Evolutionary conservation across 75 land plant genomes (phyloP).

Genomic region (Gnetum montanum): DNA sequence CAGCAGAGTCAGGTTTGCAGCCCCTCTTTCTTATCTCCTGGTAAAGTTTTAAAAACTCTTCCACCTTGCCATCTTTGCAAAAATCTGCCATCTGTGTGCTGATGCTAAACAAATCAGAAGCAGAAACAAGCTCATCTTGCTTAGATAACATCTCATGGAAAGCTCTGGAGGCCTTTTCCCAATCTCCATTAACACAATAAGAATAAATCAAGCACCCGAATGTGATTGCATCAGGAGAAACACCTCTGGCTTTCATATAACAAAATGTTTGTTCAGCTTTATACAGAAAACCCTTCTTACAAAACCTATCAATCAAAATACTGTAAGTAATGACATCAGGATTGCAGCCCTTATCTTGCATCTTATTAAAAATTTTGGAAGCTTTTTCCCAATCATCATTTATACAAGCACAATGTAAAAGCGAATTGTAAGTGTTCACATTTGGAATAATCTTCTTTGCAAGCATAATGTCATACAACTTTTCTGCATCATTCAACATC

Average conservation of each 20-base stretch:
- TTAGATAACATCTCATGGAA: no score
- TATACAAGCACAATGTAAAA: slow-evolving; percentile 10
- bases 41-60: no score
- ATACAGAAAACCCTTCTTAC: background rate
- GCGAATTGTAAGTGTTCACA: slow-evolving; percentile 11
- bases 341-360: background rate
- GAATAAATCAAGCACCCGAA: slow-evolving; percentile 8
- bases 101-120: no score
- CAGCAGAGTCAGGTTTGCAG: no score
- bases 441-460: background rate
- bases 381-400: slow-evolving; percentile 8
- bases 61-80: no score
- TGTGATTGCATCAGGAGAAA: slow-evolving; percentile 1
- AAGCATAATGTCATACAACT: background rate
- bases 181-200: slow-evolving; percentile 1
- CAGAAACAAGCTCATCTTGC: no score
- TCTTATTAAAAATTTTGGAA: background rate
- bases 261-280: no score
- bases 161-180: slow-evolving; percentile 10
- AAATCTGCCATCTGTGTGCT: no score
- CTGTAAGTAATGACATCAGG: background rate
- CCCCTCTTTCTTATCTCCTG: no score
- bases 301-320: background rate
- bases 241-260: background rate
- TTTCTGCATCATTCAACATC: slow-evolving; percentile 4